phyloP scores from a whole-genome alignment of 2,329 filamentous ascomycete genomes.

The Talaromyces pinophilus region DNA sequence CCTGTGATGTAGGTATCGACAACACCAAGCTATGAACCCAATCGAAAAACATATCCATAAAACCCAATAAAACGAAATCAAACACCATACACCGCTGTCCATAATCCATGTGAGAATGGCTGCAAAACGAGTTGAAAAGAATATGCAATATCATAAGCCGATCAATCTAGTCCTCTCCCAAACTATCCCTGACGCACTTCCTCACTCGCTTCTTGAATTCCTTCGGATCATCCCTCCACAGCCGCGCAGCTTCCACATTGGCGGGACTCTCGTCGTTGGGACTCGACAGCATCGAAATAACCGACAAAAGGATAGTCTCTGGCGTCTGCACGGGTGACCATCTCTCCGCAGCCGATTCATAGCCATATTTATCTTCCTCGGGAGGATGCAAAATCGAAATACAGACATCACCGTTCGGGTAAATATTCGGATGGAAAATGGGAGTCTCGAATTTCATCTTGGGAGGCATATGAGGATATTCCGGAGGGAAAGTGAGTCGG shows the following conservation, averaged over 20 bases:
- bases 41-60: neutral
- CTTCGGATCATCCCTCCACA: slow-evolving; percentile 77
- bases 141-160: neutral
- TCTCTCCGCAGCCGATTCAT: slow-evolving; percentile 84
- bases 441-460: slow-evolving; percentile 83
- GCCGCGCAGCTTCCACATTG: slow-evolving; percentile 86
- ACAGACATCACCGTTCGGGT: slow-evolving; percentile 82
- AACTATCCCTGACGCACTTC: slow-evolving; percentile 75
- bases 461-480: slow-evolving; percentile 86
- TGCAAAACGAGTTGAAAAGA: neutral
- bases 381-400: slow-evolving; percentile 97
- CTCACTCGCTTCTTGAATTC: slow-evolving; percentile 80
- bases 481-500: slow-evolving; percentile 74
- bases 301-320: slow-evolving; percentile 87
- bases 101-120: slow-evolving; percentile 3
- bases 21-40: slow-evolving; percentile 6
- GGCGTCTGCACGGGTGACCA: slow-evolving; percentile 95
- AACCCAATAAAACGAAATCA: neutral
- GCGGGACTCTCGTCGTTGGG: slow-evolving; percentile 96
- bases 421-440: slow-evolving; percentile 95
- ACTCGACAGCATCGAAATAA: slow-evolving; percentile 87
- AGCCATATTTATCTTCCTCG: slow-evolving; percentile 90
- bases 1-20: neutral
- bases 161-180: slow-evolving; percentile 64
- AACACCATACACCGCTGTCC: slow-evolving; percentile 18